Conservation (phyloP, 2,329 filamentous ascomycete genomes). For the Geoglossum cookeanum region DNA sequence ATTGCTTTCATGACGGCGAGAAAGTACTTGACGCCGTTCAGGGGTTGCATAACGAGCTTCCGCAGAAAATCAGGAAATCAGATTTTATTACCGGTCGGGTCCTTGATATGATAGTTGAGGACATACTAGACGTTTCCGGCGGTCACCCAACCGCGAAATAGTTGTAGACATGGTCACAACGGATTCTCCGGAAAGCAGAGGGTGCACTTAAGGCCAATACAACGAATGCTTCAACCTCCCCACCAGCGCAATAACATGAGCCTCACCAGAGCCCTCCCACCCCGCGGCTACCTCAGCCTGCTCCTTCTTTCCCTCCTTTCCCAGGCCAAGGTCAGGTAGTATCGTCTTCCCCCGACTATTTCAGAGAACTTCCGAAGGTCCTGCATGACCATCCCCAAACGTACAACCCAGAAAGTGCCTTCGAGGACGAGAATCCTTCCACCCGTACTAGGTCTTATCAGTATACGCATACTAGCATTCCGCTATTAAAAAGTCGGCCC, state of each 20-base stretch:
- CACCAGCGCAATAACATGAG: too few species aligned
- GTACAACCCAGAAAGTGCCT: neutral
- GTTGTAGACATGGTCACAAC: neutral
- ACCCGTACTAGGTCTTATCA: too few species aligned
- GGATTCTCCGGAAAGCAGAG: neutral
- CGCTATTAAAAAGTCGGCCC: too few species aligned
- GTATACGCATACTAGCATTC: too few species aligned
- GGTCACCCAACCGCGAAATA: constrained; percentile 10
- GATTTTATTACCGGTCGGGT: constrained; percentile 15
- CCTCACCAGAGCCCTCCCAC: neutral
- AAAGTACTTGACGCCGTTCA: constrained; percentile 13
- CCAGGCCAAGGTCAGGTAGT: neutral
- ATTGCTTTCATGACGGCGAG: constrained; percentile 17
- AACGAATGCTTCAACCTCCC: neutral
- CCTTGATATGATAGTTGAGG: constrained; percentile 11
- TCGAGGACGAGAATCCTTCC: neutral
- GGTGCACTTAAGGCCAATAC: neutral
- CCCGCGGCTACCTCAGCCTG: neutral
- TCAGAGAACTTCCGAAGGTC: neutral
- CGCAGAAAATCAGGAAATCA: constrained; percentile 5
- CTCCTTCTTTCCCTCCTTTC: neutral
- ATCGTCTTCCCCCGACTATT: neutral
- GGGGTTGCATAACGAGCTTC: constrained; percentile 10
- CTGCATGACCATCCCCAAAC: neutral
- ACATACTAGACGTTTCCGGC: constrained; percentile 12